Percentiles rank a stretch among this genome's conserved stretches.
Conservation (phyloP, 2,329 filamentous ascomycete genomes). For the Diaporthe longicolla region DNA sequence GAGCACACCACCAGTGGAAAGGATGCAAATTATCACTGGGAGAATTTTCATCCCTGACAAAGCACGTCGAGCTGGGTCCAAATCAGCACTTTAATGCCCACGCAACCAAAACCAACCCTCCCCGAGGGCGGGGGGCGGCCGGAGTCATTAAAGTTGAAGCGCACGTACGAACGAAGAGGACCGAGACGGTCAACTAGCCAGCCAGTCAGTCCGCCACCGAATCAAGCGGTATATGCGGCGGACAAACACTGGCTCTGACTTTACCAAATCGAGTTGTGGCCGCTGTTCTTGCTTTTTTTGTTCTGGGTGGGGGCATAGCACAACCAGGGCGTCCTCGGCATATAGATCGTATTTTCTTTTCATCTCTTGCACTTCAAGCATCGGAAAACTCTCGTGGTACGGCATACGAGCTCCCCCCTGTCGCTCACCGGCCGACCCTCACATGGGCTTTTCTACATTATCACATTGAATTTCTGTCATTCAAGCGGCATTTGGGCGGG, state of each 20-base stretch:
- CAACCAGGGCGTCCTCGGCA: slow-evolving; percentile 34
- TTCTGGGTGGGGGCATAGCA: neutral
- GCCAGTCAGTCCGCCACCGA: neutral
- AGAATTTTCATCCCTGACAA: neutral
- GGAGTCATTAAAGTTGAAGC: neutral
- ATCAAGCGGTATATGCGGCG: too few relatives aligned
- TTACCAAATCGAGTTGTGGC: neutral
- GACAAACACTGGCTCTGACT: neutral
- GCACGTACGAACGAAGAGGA: neutral
- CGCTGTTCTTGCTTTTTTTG: neutral
- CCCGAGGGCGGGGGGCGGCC: too few relatives aligned
- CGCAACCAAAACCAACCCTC: neutral
- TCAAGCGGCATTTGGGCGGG: slow-evolving; percentile 30
- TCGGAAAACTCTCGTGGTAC: neutral
- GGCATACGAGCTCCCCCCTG: neutral
- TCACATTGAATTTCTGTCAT: neutral
- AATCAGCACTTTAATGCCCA: neutral
- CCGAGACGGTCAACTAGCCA: neutral
- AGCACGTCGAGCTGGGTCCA: neutral
- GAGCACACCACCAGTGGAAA: neutral
- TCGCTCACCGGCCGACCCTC: neutral
- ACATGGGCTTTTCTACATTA: slow-evolving; percentile 7
- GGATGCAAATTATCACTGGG: neutral
- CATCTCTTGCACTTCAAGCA: neutral
- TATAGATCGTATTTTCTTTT: slow-evolving; percentile 28